These are phyloP conservation scores for Sporisorium exsertum DNA, from an alignment of 1,284 basidiomycete species.

Conservation along the genomic window DNA sequence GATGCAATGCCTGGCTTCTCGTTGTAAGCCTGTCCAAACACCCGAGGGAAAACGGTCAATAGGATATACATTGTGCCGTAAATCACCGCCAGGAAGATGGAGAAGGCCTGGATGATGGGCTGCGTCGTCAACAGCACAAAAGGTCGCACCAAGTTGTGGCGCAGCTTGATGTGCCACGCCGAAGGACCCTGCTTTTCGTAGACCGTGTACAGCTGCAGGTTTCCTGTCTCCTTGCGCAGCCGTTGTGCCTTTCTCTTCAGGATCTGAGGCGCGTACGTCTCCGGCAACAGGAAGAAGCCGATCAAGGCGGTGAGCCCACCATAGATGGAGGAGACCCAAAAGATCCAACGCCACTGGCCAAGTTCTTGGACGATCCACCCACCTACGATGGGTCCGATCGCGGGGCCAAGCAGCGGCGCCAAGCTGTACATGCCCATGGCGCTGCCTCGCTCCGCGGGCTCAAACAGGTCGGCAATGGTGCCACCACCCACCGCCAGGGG, in stretches of 20 bases:
- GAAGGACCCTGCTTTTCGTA: constrained; percentile 55
- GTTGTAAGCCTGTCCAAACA: constrained; percentile 73
- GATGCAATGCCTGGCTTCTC: constrained; percentile 74
- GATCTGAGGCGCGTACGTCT: constrained; percentile 69
- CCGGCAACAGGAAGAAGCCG: constrained; percentile 57
- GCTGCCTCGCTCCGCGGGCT: constrained; percentile 76
- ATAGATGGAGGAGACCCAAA: constrained; percentile 53
- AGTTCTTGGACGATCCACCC: constrained; percentile 54
- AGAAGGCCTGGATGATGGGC: constrained; percentile 72
- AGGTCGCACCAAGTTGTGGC: constrained; percentile 71
- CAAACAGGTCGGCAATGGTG: constrained; percentile 76
- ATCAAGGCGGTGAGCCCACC: constrained; percentile 48
- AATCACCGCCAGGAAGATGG: constrained; percentile 72
- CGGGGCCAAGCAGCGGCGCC: constrained; percentile 67
- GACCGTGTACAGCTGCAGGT: constrained; percentile 51
- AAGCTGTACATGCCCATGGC: constrained; percentile 78
- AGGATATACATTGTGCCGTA: constrained; percentile 72
- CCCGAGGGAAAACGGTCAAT: constrained; percentile 77
- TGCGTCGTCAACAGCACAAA: constrained; percentile 72
- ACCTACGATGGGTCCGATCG: constrained; percentile 49
- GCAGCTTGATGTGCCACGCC: constrained; percentile 65
- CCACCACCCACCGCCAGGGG: constrained; percentile 72
- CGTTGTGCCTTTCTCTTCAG: constrained; percentile 63
- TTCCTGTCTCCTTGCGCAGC: constrained; percentile 72
- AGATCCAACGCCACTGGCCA: constrained; percentile 54